Base-by-base conservation (phyloP, 805 yeast species). In the Cyberlindnera veronae region DNA sequence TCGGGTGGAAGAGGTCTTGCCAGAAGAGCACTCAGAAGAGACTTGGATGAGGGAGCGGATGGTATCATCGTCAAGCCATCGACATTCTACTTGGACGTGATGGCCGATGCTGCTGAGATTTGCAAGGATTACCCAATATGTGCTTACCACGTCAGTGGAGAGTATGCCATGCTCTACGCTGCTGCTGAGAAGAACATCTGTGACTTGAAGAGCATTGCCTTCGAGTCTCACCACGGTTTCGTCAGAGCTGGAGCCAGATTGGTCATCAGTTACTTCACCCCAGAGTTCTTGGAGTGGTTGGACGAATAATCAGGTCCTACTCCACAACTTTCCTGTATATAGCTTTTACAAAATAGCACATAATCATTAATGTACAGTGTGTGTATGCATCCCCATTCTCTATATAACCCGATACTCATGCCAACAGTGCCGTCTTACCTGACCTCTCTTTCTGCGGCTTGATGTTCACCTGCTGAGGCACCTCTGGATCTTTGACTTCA, bases 61-160 rank as follows among this genome's bases (percentile, higher is more conserved):
- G 97, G 95, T 37, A 75, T 93, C 51, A 90, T 93, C 60, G 90
- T 93, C 49, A 93, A 93, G 60, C 99, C 99, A 11, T 85, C 96
- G 5, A 88, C 98, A 4, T 91, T 93, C 66, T 93, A 91, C 63
- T 72, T 93, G 54, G 99, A 93, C 60, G 74, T 93, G 38, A 84
- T 93, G 64, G 73, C 82, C 41, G 96, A 93, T 57, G 96, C 99
- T 0, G 70, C 90, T 28, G 80, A 76, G 54, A 71, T 90, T 38
- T 86, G 95, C 57, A 63, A 68, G 37, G 93, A 93, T 60, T 77
- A 84, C 53, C 99, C 99, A 20, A 69, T 93, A 38, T 88, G 96
- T 56, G 90, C 95, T 20, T 93, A 93, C 65, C 99, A 93, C 63
- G 99, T 93, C 18, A 80, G 91, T 60, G 99, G 99, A 29, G 99